Conservation (phyloP, 2,329 filamentous ascomycete species). For the Didymella segeticola region DNA sequence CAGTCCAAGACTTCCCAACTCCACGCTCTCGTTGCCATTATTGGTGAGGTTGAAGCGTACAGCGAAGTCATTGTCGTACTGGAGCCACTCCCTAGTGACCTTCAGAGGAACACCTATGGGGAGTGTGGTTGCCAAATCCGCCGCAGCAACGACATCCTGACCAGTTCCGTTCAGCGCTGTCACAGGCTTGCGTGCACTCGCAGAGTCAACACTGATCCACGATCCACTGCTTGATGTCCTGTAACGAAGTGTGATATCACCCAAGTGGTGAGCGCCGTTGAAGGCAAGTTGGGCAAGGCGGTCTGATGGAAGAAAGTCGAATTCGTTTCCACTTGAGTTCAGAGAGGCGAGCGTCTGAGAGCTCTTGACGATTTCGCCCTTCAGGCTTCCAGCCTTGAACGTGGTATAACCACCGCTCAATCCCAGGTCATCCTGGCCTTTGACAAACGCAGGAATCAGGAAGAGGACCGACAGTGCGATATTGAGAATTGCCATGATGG, state of each 20-base stretch:
- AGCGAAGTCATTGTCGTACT: constrained; percentile 57
- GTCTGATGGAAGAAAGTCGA: constrained; percentile 65
- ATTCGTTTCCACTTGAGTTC: constrained; percentile 39
- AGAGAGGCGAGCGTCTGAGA: constrained; percentile 34
- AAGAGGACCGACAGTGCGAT: constrained; percentile 6
- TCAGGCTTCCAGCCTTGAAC: constrained; percentile 20
- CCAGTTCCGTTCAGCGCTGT: constrained; percentile 26
- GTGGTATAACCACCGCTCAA: constrained; percentile 24
- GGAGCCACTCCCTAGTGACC: constrained; percentile 61
- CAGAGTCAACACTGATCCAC: constrained; percentile 60
- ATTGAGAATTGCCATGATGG: constrained; percentile 3
- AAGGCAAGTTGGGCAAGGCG: constrained; percentile 55
- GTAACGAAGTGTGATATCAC: constrained; percentile 64
- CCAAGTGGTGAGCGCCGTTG: constrained; percentile 65
- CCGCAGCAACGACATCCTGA: constrained; percentile 46
- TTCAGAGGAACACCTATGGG: constrained; percentile 48
- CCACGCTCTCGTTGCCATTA: constrained; percentile 49
- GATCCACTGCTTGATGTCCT: constrained; percentile 45
- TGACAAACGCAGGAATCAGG: constrained; percentile 1
- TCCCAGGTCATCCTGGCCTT: constrained; percentile 29
- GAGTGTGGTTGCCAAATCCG: constrained; percentile 54
- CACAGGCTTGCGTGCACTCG: constrained; percentile 50
- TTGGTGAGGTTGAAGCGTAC: constrained; percentile 62
- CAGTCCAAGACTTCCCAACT: constrained; percentile 65
- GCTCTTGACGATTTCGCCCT: constrained; percentile 25